Evolutionary conservation across 176 grass and related monocot genomes (phyloP).

Genomic region (Poa annua): DNA sequence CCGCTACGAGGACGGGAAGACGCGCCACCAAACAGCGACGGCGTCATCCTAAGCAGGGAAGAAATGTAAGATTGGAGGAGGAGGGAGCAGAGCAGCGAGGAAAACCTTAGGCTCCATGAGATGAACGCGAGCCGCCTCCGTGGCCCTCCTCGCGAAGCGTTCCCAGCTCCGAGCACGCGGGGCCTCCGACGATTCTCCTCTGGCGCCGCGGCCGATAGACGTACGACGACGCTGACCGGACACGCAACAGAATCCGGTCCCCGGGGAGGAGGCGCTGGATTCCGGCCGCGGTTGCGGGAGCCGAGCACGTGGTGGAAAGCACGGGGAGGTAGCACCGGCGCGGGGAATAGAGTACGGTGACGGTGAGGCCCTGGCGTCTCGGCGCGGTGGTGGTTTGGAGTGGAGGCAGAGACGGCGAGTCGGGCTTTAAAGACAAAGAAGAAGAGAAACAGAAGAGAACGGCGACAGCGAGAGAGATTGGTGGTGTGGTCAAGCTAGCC

Average conservation of each 20-base stretch:
- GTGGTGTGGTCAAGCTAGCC: neutral
- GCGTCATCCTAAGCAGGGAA: conserved; percentile 1
- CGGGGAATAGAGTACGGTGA: neutral
- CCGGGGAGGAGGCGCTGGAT: neutral
- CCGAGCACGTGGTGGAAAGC: neutral
- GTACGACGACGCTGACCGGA: neutral
- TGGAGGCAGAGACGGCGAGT: conserved; percentile 8
- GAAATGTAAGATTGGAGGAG: conserved; percentile 42
- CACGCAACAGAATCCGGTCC: conserved; percentile 11
- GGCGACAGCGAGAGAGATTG: conserved; percentile 33
- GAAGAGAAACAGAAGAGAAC: neutral
- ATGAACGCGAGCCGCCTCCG: conserved; percentile 1
- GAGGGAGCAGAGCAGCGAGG: conserved; percentile 2
- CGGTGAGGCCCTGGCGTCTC: neutral
- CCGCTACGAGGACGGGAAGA: conserved; percentile 1
- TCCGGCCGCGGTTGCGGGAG: neutral
- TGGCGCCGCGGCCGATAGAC: neutral
- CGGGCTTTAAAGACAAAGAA: conserved; percentile 32
- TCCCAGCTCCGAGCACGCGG: neutral
- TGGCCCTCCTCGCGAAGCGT: neutral
- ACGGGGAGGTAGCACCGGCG: neutral
- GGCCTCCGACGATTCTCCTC: conserved; percentile 31
- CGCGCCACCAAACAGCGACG: conserved; percentile 22
- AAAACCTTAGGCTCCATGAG: conserved; percentile 37
- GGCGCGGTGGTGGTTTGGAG: conserved; percentile 2